Evolutionary conservation across 2,329 filamentous ascomycete species (phyloP).

Genomic region (Diaporthe sp.): DNA sequence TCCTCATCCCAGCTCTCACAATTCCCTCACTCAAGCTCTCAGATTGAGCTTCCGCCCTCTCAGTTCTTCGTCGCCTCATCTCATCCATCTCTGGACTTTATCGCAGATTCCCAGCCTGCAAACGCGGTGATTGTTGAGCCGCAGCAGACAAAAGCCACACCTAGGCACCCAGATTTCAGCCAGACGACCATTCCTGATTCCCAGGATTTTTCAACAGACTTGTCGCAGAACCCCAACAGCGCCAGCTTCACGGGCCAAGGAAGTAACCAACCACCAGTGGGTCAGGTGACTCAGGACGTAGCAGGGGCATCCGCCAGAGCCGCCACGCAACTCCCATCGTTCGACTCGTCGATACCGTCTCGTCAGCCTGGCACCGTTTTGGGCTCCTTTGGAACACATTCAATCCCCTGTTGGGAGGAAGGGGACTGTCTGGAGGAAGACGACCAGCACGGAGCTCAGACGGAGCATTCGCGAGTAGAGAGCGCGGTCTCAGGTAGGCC

Average conservation of each 20-base stretch:
- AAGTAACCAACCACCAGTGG: background rate
- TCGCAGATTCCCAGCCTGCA: slow-evolving; percentile 36
- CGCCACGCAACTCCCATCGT: slow-evolving; percentile 20
- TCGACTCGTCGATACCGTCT: slow-evolving; percentile 37
- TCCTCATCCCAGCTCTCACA: slow-evolving; percentile 40
- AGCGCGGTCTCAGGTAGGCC: background rate
- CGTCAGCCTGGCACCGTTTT: slow-evolving; percentile 36
- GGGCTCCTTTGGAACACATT: slow-evolving; percentile 34
- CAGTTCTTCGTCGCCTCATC: slow-evolving; percentile 39
- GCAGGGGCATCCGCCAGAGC: background rate
- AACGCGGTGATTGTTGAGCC: background rate
- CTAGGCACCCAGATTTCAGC: slow-evolving; percentile 44
- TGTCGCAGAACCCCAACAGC: slow-evolving; percentile 33
- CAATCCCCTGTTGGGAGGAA: slow-evolving; percentile 18
- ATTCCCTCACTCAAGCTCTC: slow-evolving; percentile 8
- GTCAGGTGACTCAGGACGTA: background rate
- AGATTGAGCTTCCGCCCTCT: slow-evolving; percentile 37
- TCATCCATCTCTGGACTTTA: slow-evolving; percentile 42
- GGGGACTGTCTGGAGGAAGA: slow-evolving; percentile 3
- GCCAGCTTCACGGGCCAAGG: background rate
- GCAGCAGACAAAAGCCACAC: slow-evolving; percentile 33
- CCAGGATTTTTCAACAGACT: slow-evolving; percentile 50
- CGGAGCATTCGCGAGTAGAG: slow-evolving; percentile 2
- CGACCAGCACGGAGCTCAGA: background rate
- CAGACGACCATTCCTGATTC: slow-evolving; percentile 60